A percentile compares a stretch with the other conserved stretches of the same genome.
These are phyloP conservation scores for Tylopilus plumbeoviolaceoides DNA, from an alignment of 768 basidiomycete genomes.

Conservation along the genomic window DNA sequence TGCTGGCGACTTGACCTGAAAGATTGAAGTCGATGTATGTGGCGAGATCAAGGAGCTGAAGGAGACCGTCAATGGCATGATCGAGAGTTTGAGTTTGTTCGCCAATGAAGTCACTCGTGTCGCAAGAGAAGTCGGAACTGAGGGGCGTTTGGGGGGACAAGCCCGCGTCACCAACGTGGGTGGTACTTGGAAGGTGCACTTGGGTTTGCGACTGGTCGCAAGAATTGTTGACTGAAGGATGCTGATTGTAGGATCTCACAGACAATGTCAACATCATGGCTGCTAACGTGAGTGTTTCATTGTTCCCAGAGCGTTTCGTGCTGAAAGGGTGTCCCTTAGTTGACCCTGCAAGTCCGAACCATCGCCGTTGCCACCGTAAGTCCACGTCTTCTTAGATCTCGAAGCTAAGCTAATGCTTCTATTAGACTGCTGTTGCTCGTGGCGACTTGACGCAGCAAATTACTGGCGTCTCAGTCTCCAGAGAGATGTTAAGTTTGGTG, in stretches of 20 bases:
- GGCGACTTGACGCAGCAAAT: slow-evolving; percentile 96
- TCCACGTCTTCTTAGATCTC: slow-evolving; percentile 6
- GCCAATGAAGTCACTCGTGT: slow-evolving; percentile 84
- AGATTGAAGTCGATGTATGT: slow-evolving; percentile 86
- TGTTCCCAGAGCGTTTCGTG: not conserved
- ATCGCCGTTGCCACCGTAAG: slow-evolving; percentile 89
- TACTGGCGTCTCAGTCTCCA: slow-evolving; percentile 85
- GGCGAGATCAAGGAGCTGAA: slow-evolving; percentile 90
- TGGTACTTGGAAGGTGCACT: slow-evolving; percentile 85
- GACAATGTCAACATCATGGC: slow-evolving; percentile 98
- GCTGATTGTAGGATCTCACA: slow-evolving; percentile 62
- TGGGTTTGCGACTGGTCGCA: not conserved
- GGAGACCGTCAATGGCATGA: slow-evolving; percentile 96
- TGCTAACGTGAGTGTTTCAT: slow-evolving; percentile 58
- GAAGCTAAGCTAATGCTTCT: not conserved
- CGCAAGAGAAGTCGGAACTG: slow-evolving; percentile 95
- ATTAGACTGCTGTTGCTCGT: slow-evolving; percentile 83
- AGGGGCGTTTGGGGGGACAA: slow-evolving; percentile 91
- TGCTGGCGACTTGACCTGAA: slow-evolving; percentile 87
- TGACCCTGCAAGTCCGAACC: slow-evolving; percentile 90
- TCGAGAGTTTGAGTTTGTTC: slow-evolving; percentile 78
- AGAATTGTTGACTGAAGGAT: not conserved
- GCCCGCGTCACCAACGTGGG: slow-evolving; percentile 92
- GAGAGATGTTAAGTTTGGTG: slow-evolving; percentile 93
- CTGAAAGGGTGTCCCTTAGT: slow-evolving; percentile 36